A percentile compares a stretch with the other conserved stretches of the same genome.
Evolutionary conservation across 371 early-diverging fungal species (phyloP).

Genomic region (Parasitella parasitica): DNA sequence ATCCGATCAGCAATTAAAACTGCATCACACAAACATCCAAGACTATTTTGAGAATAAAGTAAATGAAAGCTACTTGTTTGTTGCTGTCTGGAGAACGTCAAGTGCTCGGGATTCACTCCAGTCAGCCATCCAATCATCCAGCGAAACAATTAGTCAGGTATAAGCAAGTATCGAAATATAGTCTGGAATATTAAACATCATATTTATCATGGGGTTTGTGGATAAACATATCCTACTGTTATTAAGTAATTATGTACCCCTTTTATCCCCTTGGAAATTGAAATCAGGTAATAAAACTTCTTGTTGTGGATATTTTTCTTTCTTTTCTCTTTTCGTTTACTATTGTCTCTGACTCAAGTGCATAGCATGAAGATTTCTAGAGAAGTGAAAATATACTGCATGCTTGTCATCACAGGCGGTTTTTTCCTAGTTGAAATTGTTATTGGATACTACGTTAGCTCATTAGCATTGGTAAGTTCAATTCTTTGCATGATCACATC

Average conservation of each 20-base stretch:
- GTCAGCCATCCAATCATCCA: no score
- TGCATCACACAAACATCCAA: no score
- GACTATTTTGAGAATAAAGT: neutral
- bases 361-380: conserved; percentile 14
- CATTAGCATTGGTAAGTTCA: conserved; percentile 78
- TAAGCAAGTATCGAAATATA: neutral
- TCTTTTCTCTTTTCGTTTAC: neutral
- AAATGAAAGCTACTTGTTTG: neutral
- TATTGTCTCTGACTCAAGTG: neutral
- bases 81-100: neutral
- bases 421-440: conserved; percentile 81
- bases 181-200: neutral
- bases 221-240: no score
- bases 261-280: neutral
- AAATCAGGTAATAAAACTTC: neutral
- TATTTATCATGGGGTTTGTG: neutral
- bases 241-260: neutral
- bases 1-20: neutral
- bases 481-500: neutral
- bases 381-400: conserved; percentile 45
- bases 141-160: no score
- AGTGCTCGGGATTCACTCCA: no score
- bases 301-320: neutral
- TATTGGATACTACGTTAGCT: conserved; percentile 73
- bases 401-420: conserved; percentile 62